Conservation (phyloP, 257 asterid species). For the Primulina tabacum region DNA sequence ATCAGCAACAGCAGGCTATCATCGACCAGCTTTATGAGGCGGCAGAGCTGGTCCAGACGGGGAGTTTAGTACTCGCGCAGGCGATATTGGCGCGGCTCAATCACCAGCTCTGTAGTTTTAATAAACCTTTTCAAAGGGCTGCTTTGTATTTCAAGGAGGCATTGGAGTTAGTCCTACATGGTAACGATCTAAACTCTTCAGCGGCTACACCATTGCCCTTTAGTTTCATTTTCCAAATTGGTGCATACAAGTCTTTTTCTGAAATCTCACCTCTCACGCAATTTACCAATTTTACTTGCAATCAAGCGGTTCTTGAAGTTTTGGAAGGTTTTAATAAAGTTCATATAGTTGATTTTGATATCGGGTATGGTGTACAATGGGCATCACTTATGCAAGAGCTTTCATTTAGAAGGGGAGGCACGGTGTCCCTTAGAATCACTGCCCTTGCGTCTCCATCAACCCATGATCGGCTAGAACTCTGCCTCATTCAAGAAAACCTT, state of each 20-base stretch:
- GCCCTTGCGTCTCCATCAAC: conserved; percentile 66
- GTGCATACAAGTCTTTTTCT: conserved; percentile 81
- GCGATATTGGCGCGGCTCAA: conserved; percentile 99
- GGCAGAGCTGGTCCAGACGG: conserved; percentile 79
- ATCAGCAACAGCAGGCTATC: conserved; percentile 56
- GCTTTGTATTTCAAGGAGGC: conserved; percentile 91
- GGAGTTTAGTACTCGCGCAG: conserved; percentile 87
- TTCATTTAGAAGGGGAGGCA: conserved; percentile 53
- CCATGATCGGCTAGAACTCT: conserved; percentile 75
- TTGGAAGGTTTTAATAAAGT: conserved; percentile 64
- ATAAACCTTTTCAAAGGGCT: conserved; percentile 91
- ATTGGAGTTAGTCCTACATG: conserved; percentile 52
- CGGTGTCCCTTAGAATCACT: conserved; percentile 66
- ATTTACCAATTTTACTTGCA: conserved; percentile 83
- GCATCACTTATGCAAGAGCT: conserved; percentile 98
- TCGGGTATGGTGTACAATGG: conserved; percentile 95
- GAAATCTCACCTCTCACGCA: conserved; percentile 84
- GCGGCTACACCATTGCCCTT: conserved; percentile 47
- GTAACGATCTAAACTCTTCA: conserved; percentile 24
- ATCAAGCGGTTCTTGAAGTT: conserved; percentile 82
- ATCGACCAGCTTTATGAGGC: conserved; percentile 79
- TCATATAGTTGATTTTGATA: conserved; percentile 84
- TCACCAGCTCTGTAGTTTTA: conserved; percentile 91
- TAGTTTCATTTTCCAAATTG: conserved; percentile 67
- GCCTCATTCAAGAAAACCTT: conserved; percentile 71